Conservation (phyloP, 2,329 filamentous ascomycete genomes). For the Colletotrichum tropicale region DNA sequence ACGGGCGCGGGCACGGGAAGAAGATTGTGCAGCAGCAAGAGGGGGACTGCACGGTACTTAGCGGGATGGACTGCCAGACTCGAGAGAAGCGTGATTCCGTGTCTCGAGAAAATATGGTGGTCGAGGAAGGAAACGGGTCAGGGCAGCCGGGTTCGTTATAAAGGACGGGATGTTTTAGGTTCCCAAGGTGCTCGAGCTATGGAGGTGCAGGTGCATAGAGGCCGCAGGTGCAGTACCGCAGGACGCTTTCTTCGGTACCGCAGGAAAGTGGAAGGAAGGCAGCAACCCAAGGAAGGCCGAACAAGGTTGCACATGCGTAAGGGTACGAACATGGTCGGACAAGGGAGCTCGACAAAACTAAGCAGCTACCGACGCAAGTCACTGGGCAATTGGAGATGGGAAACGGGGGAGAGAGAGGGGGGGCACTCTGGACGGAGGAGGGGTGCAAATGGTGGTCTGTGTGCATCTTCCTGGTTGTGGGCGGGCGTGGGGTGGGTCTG, state of each 20-base stretch:
- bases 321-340: background rate
- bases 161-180: slow-evolving; percentile 1
- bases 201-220: background rate
- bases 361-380: background rate
- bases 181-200: slow-evolving; percentile 2
- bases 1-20: background rate
- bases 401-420: background rate
- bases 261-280: background rate
- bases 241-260: background rate
- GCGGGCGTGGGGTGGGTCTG: background rate
- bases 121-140: background rate
- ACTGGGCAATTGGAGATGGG: background rate
- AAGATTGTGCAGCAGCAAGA: background rate
- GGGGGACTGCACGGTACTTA: background rate
- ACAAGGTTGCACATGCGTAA: background rate
- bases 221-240: background rate
- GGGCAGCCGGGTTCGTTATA: slow-evolving; percentile 4
- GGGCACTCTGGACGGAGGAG: background rate
- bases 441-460: slow-evolving; percentile 3
- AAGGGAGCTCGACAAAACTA: background rate
- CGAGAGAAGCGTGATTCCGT: background rate
- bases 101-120: background rate
- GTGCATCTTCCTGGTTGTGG: background rate
- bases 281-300: background rate
- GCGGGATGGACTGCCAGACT: background rate